Evolutionary conservation across 805 yeast genomes (phyloP), one percentile per base, ranked within the genome.

Genomic region (Monosporozyma servazzii): DNA sequence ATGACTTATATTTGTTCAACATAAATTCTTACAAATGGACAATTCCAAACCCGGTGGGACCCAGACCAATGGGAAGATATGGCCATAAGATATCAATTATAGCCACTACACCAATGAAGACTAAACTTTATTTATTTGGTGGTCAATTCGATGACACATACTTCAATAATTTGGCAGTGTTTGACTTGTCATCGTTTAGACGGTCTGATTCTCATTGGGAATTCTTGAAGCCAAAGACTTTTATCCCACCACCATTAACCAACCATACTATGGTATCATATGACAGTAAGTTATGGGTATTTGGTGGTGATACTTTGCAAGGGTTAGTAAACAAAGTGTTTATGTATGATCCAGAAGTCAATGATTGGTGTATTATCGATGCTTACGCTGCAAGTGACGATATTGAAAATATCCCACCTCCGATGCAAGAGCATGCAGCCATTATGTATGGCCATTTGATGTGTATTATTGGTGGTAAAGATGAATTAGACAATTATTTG

Each of bases 401-500:
- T 15, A 1, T 18, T 8, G 31, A 48, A 11, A 52, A 50, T 31
- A 33, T 53, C 11, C 97, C 96, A 2, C 83, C 86, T 2, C 91
- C 97, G 0, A 77, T 90, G 53, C 95, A 89, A 68, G 96, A 91
- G 62, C 99, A 93, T 67, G 80, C 96, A 3, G 82, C 96, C 13
- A 78, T 91, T 11, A 69, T 89, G 36, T 85, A 84, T 52, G 83
- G 82, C 53, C 90, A 88, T 60, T 74, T 83, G 48, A 75, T 93
- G 78, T 86, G 85, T 61, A 78, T 91, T 13, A 82, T 84, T 63
- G 99, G 99, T 40, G 99, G 99, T 48, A 87, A 89, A 62, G 82
- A 85, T 54, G 71, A 77, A 33, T 76, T 80, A 55, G 96, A 95
- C 44, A 75, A 75, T 42, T 80, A 88, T 50, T 75, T 84, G 53